Conservation (phyloP, 192 early-diverging fungal species). For the Mortierella antarctica region DNA sequence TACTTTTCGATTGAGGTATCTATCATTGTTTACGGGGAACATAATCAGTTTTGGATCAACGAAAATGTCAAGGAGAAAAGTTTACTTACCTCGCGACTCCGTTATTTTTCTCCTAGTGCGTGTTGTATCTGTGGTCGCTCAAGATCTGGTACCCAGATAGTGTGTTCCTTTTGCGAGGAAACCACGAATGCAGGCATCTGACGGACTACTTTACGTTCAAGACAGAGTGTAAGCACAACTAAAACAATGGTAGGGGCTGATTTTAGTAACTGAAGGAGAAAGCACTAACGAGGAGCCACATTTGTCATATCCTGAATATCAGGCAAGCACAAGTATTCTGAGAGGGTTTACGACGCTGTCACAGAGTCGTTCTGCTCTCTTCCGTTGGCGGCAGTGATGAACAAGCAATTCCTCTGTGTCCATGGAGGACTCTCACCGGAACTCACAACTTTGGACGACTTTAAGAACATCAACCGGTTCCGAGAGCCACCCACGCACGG, state of each 20-base stretch:
- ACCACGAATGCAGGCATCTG: conserved; percentile 96
- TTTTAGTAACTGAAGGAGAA: neutral
- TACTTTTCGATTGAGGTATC: conserved; percentile 95
- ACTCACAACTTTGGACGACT: conserved; percentile 86
- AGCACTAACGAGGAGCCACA: neutral
- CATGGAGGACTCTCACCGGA: conserved; percentile 97
- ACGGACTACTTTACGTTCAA: conserved; percentile 98
- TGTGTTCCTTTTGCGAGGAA: conserved; percentile 88
- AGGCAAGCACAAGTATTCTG: conserved; percentile 94
- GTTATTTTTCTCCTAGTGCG: conserved; percentile 67
- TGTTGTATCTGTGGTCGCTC: conserved; percentile 87
- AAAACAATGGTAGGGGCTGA: no score
- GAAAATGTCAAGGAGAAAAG: neutral
- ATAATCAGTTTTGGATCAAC: conserved; percentile 8
- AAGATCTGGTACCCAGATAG: conserved; percentile 90
- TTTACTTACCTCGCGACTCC: neutral
- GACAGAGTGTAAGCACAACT: conserved; percentile 79
- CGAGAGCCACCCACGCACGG: conserved; percentile 93
- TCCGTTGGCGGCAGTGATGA: conserved; percentile 91
- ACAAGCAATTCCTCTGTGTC: conserved; percentile 94
- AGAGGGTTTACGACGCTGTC: conserved; percentile 88
- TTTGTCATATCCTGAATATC: neutral
- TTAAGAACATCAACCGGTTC: conserved; percentile 86
- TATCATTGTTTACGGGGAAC: conserved; percentile 21
- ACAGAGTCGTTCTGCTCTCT: conserved; percentile 90